phyloP scores from a whole-genome alignment of 2,329 filamentous ascomycete genomes.

The Alternaria longipes region DNA sequence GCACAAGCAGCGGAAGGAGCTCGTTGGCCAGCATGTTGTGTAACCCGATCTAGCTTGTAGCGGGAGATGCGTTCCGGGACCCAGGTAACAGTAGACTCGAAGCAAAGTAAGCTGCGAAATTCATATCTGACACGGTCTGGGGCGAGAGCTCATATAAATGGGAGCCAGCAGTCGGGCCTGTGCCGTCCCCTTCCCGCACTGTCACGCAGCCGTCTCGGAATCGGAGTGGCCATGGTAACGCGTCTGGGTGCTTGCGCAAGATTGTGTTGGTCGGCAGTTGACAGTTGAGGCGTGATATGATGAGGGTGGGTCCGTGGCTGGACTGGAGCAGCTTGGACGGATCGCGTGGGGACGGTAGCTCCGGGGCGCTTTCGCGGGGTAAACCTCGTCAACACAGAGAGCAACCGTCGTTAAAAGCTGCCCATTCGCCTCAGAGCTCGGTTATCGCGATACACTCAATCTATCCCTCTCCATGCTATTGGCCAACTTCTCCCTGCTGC shows the following conservation, averaged over 20 bases:
- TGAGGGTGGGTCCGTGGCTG: constrained; percentile 25
- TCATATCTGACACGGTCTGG: constrained; percentile 13
- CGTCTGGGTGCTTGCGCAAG: constrained; percentile 12
- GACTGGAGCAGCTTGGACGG: constrained; percentile 11
- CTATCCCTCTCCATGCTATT: constrained; percentile 2
- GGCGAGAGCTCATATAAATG: constrained; percentile 20
- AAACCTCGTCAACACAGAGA: constrained; percentile 12
- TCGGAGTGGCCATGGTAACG: constrained; percentile 15
- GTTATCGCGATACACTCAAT: constrained; percentile 11
- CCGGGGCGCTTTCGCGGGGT: constrained; percentile 22
- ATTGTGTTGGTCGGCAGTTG: constrained; percentile 31
- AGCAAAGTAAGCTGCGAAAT: constrained; percentile 10
- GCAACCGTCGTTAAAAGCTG: constrained; percentile 4
- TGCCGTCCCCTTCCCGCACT: background rate
- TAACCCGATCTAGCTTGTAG: constrained; percentile 11
- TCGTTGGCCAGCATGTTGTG: constrained; percentile 50
- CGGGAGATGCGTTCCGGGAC: constrained; percentile 16
- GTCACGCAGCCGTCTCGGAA: constrained; percentile 5
- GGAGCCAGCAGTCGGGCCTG: constrained; percentile 4
- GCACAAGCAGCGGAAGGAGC: constrained; percentile 43
- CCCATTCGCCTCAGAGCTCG: constrained; percentile 14
- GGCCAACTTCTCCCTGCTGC: background rate
- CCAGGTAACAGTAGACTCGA: constrained; percentile 13
- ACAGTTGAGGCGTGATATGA: constrained; percentile 16
- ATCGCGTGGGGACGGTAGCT: constrained; percentile 19